Evolutionary conservation across 2,329 filamentous ascomycete species (phyloP).

Genomic region (Ophiosphaerella herpotricha): DNA sequence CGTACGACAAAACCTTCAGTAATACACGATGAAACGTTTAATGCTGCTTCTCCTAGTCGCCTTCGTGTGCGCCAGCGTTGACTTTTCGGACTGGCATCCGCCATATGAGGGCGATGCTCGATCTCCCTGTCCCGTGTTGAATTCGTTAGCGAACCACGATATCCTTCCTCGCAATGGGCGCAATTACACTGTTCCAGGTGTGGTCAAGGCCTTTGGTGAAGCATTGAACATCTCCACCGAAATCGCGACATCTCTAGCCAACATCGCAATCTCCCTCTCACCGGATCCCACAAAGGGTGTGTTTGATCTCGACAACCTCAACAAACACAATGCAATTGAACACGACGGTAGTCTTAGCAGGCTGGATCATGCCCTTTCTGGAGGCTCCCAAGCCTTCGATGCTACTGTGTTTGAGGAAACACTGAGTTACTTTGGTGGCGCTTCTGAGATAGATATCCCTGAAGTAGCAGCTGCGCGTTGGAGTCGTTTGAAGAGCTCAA

Average conservation of each 20-base stretch:
- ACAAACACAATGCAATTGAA: constrained; percentile 42
- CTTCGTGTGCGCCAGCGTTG: not conserved
- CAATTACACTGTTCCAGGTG: constrained; percentile 31
- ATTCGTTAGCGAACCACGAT: constrained; percentile 40
- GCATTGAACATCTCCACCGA: constrained; percentile 41
- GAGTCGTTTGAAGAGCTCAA: constrained; percentile 19
- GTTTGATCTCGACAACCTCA: constrained; percentile 40
- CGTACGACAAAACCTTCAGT: not conserved
- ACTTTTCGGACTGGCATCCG: constrained; percentile 24
- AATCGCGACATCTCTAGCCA: constrained; percentile 29
- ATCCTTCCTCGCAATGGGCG: constrained; percentile 41
- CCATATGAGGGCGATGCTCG: constrained; percentile 14
- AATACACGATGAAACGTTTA: constrained; percentile 4
- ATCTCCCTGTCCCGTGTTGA: constrained; percentile 39
- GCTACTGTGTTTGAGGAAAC: constrained; percentile 24
- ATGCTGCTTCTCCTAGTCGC: not conserved
- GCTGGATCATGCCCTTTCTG: constrained; percentile 26
- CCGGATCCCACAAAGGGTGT: constrained; percentile 12
- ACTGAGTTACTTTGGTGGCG: constrained; percentile 5
- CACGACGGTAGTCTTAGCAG: constrained; percentile 43
- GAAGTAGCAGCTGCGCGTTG: constrained; percentile 14
- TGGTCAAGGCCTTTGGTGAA: constrained; percentile 28
- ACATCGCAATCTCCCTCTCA: constrained; percentile 16
- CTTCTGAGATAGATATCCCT: not conserved
- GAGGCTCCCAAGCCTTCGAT: constrained; percentile 29